These are phyloP conservation scores for Rhododendron ferrugineum DNA, from an alignment of 148 eudicot genomes.

Conservation along the genomic window DNA sequence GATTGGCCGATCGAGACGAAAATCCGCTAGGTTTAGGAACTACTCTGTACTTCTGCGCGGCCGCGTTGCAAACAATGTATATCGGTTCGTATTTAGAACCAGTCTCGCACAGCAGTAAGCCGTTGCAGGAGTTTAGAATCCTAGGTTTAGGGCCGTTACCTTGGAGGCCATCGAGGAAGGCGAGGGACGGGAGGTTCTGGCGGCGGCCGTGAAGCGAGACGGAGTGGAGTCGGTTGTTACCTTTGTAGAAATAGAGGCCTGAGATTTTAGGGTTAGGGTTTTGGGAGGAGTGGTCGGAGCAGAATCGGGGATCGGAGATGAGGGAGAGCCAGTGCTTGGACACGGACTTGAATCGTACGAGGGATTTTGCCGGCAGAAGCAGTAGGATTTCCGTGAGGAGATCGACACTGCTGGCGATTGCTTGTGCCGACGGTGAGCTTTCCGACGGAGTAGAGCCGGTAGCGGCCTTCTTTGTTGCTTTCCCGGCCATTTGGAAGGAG, in stretches of 20 bases:
- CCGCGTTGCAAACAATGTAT: no score
- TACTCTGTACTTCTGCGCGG: no score
- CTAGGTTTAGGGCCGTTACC: background rate
- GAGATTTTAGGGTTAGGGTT: background rate
- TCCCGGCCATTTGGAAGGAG: no score
- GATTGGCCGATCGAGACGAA: no score
- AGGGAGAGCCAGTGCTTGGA: background rate
- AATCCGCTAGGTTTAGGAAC: no score
- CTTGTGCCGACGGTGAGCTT: no score
- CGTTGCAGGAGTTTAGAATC: background rate
- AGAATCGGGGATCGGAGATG: background rate
- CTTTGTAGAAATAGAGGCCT: background rate
- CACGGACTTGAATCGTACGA: background rate
- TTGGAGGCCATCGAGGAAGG: background rate
- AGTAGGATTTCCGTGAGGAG: background rate
- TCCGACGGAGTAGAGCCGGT: no score
- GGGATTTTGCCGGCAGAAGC: background rate
- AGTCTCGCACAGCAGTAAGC: no score
- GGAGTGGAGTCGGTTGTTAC: background rate
- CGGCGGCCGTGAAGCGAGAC: background rate
- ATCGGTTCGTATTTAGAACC: no score
- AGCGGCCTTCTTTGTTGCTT: no score
- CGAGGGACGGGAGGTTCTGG: background rate
- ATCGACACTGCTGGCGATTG: background rate
- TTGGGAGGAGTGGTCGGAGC: background rate